phyloP scores from a whole-genome alignment of 345 rosid species.

The Euphorbia peplus region DNA sequence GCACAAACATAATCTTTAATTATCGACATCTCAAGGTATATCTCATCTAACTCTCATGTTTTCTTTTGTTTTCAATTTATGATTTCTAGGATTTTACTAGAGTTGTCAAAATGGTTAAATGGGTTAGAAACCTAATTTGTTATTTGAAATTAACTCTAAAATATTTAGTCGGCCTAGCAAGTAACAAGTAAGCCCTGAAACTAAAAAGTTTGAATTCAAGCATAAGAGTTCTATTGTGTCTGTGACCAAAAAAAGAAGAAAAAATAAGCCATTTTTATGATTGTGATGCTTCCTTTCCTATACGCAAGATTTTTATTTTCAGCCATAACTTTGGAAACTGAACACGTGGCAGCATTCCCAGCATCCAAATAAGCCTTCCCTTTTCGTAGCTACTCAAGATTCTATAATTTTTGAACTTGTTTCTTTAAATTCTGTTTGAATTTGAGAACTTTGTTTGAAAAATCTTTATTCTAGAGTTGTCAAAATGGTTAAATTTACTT shows the following conservation, averaged over 20 bases:
- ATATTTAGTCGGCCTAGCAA: not conserved
- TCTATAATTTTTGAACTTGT: not conserved
- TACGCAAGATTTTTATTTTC: not conserved
- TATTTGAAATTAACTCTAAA: no score
- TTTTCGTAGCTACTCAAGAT: not conserved
- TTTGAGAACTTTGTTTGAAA: not conserved
- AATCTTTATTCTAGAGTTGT: no score
- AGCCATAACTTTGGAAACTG: slow-evolving; percentile 3
- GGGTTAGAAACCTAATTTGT: no score
- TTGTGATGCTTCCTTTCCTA: not conserved
- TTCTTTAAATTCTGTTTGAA: not conserved
- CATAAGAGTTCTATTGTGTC: no score
- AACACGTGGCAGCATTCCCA: slow-evolving; percentile 4
- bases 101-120: no score
- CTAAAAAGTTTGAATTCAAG: not conserved
- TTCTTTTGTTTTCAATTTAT: no score
- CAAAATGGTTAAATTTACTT: no score
- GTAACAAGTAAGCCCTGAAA: not conserved
- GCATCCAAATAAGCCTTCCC: not conserved
- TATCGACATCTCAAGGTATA: no score
- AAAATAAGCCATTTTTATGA: not conserved
- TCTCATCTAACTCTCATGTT: no score
- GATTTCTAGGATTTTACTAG: no score
- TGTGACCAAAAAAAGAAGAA: not conserved
- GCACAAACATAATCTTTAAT: no score